Conservation (phyloP, 2,329 filamentous ascomycete genomes). For the Cryphonectria nitschkei region DNA sequence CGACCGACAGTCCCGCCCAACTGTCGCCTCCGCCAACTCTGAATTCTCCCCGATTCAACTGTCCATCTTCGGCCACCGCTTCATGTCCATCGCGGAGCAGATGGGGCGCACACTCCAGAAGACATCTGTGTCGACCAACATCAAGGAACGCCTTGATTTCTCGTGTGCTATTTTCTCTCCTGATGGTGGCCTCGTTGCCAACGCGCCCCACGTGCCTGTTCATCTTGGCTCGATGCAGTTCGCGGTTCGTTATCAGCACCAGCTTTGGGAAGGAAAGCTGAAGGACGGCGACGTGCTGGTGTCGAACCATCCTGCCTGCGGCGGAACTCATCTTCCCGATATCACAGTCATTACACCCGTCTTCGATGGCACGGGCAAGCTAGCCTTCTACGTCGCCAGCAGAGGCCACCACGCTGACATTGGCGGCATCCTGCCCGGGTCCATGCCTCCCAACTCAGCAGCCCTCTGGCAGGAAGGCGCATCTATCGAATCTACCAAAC, state of each 20-base stretch:
- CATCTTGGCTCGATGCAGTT: constrained; percentile 82
- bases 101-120: constrained; percentile 83
- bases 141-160: constrained; percentile 81
- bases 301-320: constrained; percentile 41
- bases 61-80: constrained; percentile 77
- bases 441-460: constrained; percentile 72
- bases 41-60: constrained; percentile 78
- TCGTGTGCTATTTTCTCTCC: constrained; percentile 79
- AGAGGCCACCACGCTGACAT: constrained; percentile 61
- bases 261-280: constrained; percentile 63
- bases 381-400: constrained; percentile 59
- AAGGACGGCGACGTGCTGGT: constrained; percentile 42
- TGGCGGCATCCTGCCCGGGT: constrained; percentile 70
- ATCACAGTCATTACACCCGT: constrained; percentile 44
- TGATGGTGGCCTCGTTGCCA: constrained; percentile 74
- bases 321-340: constrained; percentile 45
- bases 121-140: constrained; percentile 76
- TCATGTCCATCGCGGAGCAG: constrained; percentile 84
- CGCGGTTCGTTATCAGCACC: constrained; percentile 69
- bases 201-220: constrained; percentile 76
- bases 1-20: constrained; percentile 32
- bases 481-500: constrained; percentile 60
- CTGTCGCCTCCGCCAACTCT: constrained; percentile 68
- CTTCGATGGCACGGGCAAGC: constrained; percentile 45
- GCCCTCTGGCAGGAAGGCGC: constrained; percentile 63